Evolutionary conservation across 2,329 filamentous ascomycete species (phyloP).

Genomic region (Neonectria faginata): DNA sequence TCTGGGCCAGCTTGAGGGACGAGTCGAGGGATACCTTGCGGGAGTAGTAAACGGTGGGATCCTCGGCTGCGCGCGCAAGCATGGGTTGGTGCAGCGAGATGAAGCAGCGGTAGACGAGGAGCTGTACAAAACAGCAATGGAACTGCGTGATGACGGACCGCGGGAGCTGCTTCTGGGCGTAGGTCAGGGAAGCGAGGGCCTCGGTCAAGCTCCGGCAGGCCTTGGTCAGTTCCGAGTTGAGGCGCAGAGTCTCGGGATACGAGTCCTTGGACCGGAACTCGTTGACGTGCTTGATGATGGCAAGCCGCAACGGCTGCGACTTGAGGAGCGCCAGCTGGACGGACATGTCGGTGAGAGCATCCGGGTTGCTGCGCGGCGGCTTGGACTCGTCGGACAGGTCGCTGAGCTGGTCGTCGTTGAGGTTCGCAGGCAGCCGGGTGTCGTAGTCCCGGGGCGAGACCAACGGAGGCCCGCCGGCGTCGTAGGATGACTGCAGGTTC

Average conservation of each 20-base stretch:
- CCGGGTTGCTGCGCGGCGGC: slow-evolving; percentile 17
- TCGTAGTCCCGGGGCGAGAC: slow-evolving; percentile 62
- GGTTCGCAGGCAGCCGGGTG: slow-evolving; percentile 60
- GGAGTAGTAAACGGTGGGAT: slow-evolving; percentile 65
- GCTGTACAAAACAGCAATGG: slow-evolving; percentile 57
- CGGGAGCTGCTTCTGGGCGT: slow-evolving; percentile 42
- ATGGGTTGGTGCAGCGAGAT: slow-evolving; percentile 67
- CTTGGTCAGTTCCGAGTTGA: slow-evolving; percentile 59
- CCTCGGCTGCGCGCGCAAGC: slow-evolving; percentile 56
- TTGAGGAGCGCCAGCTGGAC: slow-evolving; percentile 60
- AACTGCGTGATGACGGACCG: slow-evolving; percentile 50
- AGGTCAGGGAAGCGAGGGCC: slow-evolving; percentile 51
- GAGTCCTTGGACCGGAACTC: slow-evolving; percentile 56
- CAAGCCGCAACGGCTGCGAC: slow-evolving; percentile 58
- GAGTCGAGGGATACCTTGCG: slow-evolving; percentile 62
- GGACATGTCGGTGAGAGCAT: slow-evolving; percentile 58
- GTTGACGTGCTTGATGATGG: slow-evolving; percentile 60
- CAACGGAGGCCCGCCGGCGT: slow-evolving; percentile 63
- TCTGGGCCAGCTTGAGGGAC: slow-evolving; percentile 51
- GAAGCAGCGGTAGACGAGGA: slow-evolving; percentile 60
- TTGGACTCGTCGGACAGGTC: slow-evolving; percentile 50
- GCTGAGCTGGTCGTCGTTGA: slow-evolving; percentile 63
- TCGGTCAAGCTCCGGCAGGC: slow-evolving; percentile 51
- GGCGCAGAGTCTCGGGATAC: slow-evolving; percentile 61
- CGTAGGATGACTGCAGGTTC: slow-evolving; percentile 62